Conservation (phyloP, 345 rosid species). For the Kandelia obovata region DNA sequence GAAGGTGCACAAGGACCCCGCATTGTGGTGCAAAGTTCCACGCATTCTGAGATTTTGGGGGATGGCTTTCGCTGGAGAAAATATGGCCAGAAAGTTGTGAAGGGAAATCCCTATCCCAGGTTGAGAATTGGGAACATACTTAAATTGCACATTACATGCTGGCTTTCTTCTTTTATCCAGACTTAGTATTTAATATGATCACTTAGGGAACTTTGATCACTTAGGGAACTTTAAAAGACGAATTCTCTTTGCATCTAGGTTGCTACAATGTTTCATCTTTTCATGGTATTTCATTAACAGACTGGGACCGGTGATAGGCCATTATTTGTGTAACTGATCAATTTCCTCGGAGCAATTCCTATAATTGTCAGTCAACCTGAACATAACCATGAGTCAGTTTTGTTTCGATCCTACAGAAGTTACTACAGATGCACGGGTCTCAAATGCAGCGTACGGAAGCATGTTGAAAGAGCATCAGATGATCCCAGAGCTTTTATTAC, state of each 20-base stretch:
- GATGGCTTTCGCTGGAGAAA: slow-evolving; percentile 99
- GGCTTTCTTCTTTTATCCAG: not conserved
- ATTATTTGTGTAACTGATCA: too few species aligned
- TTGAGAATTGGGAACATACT: slow-evolving; percentile 15
- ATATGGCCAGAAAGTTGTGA: slow-evolving; percentile 95
- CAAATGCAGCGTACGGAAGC: slow-evolving; percentile 84
- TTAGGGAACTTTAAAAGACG: too few species aligned
- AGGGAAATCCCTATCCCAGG: slow-evolving; percentile 94
- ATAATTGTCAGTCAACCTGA: too few species aligned
- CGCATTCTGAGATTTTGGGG: slow-evolving; percentile 62
- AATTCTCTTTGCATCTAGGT: too few species aligned
- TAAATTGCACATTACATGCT: not conserved
- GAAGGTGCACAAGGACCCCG: slow-evolving; percentile 43
- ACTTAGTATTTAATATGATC: not conserved
- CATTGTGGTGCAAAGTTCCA: slow-evolving; percentile 39
- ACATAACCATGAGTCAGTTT: not conserved
- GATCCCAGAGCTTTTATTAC: slow-evolving; percentile 86
- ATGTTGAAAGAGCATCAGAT: slow-evolving; percentile 85
- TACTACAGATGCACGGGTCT: slow-evolving; percentile 85
- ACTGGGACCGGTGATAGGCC: too few species aligned
- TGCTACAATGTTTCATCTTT: too few species aligned
- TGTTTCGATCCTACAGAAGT: slow-evolving; percentile 49
- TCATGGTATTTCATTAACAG: too few species aligned
- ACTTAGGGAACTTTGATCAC: not conserved
- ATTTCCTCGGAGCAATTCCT: too few species aligned